Conservation (phyloP, 202 grass and related monocot genomes). For the Schoenoplectus tabernaemontani region DNA sequence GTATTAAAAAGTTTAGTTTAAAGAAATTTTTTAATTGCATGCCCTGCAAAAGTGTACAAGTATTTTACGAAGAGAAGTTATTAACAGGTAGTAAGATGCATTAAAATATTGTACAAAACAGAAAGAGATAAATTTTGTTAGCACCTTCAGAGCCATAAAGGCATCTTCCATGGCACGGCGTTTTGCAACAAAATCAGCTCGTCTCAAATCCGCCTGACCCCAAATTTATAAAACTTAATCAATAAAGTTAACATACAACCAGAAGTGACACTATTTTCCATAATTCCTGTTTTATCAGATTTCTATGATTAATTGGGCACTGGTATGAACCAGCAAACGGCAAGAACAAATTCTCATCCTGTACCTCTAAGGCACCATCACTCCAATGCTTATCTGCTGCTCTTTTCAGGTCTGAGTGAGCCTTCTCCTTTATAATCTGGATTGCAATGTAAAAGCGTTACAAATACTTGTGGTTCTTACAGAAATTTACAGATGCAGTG, state of each 20-base stretch:
- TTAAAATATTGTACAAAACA: not conserved
- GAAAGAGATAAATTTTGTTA: not conserved
- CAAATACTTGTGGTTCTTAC: not conserved
- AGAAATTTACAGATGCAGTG: conserved; percentile 1
- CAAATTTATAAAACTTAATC: conserved; percentile 18
- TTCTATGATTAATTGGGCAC: not conserved
- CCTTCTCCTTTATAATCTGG: conserved; percentile 70
- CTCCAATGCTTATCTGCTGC: conserved; percentile 95
- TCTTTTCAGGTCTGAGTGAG: conserved; percentile 82
- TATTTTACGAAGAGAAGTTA: not conserved
- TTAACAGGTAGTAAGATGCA: not conserved
- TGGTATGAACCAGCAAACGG: not conserved
- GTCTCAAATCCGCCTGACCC: conserved; percentile 72
- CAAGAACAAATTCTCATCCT: not conserved
- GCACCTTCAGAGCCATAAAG: conserved; percentile 93
- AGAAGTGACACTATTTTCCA: not conserved
- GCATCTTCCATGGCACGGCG: conserved; percentile 91
- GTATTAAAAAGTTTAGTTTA: not conserved
- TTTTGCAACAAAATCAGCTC: conserved; percentile 73
- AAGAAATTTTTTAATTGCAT: not conserved
- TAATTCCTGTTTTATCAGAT: not conserved
- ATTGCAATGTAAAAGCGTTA: conserved; percentile 16
- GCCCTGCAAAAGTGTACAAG: not conserved
- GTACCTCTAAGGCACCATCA: conserved; percentile 88
- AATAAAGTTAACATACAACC: not conserved